Evolutionary conservation across 495 filamentous ascomycete genomes (phyloP).

Genomic region (Penicillium roqueforti): DNA sequence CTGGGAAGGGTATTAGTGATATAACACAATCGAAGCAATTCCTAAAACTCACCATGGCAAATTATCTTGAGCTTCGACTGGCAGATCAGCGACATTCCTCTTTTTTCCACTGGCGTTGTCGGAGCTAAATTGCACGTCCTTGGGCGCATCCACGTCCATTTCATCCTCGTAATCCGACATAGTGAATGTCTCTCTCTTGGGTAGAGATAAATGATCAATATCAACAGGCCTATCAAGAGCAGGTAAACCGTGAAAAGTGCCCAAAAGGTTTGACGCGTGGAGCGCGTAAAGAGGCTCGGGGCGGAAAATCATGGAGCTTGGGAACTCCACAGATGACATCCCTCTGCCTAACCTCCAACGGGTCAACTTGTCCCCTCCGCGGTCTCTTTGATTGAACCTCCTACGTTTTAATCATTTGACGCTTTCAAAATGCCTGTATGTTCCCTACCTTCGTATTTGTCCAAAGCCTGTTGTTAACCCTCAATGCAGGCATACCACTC

Average conservation of each 20-base stretch:
- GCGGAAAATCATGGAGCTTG: constrained; percentile 41
- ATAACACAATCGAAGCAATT: not conserved
- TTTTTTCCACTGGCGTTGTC: constrained; percentile 72
- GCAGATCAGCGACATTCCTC: constrained; percentile 85
- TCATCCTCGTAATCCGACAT: constrained; percentile 95
- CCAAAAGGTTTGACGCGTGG: constrained; percentile 27
- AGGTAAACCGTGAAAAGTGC: constrained; percentile 9
- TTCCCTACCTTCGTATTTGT: not conserved
- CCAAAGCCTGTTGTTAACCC: constrained; percentile 6
- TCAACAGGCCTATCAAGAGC: not conserved
- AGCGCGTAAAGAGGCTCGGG: constrained; percentile 47
- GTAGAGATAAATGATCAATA: not conserved
- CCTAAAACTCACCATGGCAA: constrained; percentile 71
- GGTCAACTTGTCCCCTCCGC: constrained; percentile 18
- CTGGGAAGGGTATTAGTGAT: constrained; percentile 40
- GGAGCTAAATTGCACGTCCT: constrained; percentile 53
- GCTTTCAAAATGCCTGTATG: constrained; percentile 50
- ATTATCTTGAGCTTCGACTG: constrained; percentile 88
- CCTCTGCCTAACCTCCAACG: constrained; percentile 27
- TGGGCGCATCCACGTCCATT: constrained; percentile 73
- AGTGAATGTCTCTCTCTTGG: constrained; percentile 16
- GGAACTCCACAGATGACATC: constrained; percentile 38
- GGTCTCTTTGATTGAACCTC: constrained; percentile 11
- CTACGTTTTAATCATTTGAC: constrained; percentile 17
- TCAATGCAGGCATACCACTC: constrained; percentile 78